phyloP scores from a whole-genome alignment of 148 eudicot genomes.

The Agrostemma githago region DNA sequence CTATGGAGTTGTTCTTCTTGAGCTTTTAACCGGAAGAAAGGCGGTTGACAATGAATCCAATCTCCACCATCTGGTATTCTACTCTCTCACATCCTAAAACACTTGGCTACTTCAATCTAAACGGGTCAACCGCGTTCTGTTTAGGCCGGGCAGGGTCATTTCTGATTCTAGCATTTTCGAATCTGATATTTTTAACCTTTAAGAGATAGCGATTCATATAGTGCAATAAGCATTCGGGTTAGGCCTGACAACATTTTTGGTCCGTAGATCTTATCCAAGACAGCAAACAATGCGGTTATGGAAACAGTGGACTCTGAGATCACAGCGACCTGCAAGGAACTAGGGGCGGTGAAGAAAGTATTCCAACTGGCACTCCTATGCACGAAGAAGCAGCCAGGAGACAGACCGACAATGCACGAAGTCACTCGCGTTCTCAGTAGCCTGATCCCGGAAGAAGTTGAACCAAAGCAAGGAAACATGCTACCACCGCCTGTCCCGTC shows the following conservation, averaged over 20 bases:
- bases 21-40: slow-evolving; percentile 88
- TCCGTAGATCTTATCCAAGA: slow-evolving; percentile 69
- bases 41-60: slow-evolving; percentile 94
- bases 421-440: slow-evolving; percentile 75
- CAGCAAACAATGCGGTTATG: slow-evolving; percentile 92
- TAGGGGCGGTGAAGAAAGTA: slow-evolving; percentile 71
- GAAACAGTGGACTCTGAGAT: slow-evolving; percentile 82
- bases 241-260: neutral
- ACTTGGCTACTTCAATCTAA: no score
- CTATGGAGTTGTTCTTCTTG: slow-evolving; percentile 87
- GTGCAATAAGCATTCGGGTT: no score
- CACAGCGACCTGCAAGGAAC: slow-evolving; percentile 69
- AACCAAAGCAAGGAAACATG: slow-evolving; percentile 25
- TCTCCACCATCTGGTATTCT: slow-evolving; percentile 78
- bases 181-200: no score
- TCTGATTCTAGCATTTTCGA: no score
- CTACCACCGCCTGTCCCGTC: slow-evolving; percentile 35
- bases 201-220: no score
- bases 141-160: no score
- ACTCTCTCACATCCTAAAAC: neutral
- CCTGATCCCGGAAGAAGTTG: slow-evolving; percentile 44
- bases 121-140: no score
- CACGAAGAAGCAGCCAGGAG: slow-evolving; percentile 81
- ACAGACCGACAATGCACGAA: slow-evolving; percentile 98
- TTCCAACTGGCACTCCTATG: slow-evolving; percentile 94